Conservation (phyloP, 495 filamentous ascomycete species). For the Cairneyella variabilis region DNA sequence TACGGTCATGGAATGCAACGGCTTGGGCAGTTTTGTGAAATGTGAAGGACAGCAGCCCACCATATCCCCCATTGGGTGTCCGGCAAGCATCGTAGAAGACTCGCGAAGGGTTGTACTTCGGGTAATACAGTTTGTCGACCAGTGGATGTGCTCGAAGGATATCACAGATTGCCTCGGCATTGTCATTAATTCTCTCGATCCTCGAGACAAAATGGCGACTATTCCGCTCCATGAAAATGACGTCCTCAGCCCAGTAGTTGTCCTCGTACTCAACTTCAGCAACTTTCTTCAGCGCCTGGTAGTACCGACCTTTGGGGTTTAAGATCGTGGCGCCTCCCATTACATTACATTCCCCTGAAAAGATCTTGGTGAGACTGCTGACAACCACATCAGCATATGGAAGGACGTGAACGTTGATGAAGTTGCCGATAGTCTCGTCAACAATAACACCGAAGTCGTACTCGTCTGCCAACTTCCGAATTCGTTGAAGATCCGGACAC, state of each 20-base stretch:
- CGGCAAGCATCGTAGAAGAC: constrained; percentile 75
- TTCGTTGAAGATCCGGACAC: constrained; percentile 77
- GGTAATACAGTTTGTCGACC: constrained; percentile 85
- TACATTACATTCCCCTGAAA: constrained; percentile 95
- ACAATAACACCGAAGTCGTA: constrained; percentile 89
- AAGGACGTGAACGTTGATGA: constrained; percentile 90
- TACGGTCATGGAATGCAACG: constrained; percentile 74
- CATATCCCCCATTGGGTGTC: constrained; percentile 76
- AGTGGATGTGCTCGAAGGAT: constrained; percentile 49
- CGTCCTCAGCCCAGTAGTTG: constrained; percentile 89
- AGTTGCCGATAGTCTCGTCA: constrained; percentile 95
- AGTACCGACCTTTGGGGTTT: constrained; percentile 75
- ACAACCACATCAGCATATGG: constrained; percentile 87
- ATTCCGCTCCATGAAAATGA: constrained; percentile 92
- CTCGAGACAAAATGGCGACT: constrained; percentile 86
- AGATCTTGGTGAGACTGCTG: constrained; percentile 92
- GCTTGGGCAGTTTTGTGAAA: constrained; percentile 70
- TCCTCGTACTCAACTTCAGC: constrained; percentile 71
- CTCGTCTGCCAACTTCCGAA: constrained; percentile 71
- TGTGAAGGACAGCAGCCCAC: constrained; percentile 80
- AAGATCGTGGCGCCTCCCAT: constrained; percentile 91
- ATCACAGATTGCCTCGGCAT: constrained; percentile 78
- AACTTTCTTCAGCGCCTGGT: constrained; percentile 59
- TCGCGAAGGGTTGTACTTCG: constrained; percentile 67
- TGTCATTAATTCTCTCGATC: constrained; percentile 79